Percentiles rank a stretch among this genome's conserved stretches.
These are phyloP conservation scores for Cercospora canescens DNA, from an alignment of 2,329 filamentous ascomycete species.

Conservation along the genomic window DNA sequence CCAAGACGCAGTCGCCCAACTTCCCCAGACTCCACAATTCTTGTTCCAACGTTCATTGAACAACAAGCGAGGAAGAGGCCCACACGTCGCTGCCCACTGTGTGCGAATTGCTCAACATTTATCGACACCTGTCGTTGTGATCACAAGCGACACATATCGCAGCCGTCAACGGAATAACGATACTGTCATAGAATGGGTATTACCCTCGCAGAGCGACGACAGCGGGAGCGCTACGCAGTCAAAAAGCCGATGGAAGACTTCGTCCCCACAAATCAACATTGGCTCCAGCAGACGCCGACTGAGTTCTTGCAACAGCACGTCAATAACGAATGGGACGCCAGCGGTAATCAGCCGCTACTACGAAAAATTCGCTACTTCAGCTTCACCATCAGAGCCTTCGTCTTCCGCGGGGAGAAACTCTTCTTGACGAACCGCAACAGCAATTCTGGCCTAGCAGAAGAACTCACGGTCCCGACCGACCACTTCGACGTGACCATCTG, in stretches of 20 bases:
- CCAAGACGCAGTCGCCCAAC: not conserved
- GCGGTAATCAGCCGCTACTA: not conserved
- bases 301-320: slow-evolving; percentile 5
- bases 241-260: not conserved
- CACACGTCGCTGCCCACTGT: not conserved
- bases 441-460: slow-evolving; percentile 1
- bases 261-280: not conserved
- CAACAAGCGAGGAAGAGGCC: not conserved
- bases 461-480: slow-evolving; percentile 11
- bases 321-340: slow-evolving; percentile 5
- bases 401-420: slow-evolving; percentile 11
- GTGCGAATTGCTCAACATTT: not conserved
- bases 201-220: not conserved
- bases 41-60: not conserved
- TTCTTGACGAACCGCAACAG: slow-evolving; percentile 16
- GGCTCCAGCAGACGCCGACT: slow-evolving; percentile 12
- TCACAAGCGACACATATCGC: not conserved
- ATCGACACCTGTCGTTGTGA: not conserved
- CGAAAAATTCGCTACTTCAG: slow-evolving; percentile 14
- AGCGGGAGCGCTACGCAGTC: not conserved
- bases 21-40: slow-evolving; percentile 10
- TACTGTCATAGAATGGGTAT: slow-evolving; percentile 4
- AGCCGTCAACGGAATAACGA: not conserved
- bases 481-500: slow-evolving; percentile 7
- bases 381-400: slow-evolving; percentile 12